Conservation (phyloP, 345 rosid genomes). For the Aquilaria sinensis region DNA sequence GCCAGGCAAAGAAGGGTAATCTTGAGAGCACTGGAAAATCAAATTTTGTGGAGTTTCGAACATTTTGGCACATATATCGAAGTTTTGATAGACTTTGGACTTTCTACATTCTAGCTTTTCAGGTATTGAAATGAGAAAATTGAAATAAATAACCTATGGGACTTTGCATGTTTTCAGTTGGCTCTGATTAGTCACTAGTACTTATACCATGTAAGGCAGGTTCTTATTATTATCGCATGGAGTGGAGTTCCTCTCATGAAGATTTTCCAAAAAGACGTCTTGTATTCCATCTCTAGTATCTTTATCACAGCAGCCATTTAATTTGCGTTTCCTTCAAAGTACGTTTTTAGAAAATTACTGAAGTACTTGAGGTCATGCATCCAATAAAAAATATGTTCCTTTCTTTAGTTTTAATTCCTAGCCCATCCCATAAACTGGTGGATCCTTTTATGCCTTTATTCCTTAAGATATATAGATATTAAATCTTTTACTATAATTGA, state of each 20-base stretch:
- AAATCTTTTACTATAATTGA: too few relatives aligned
- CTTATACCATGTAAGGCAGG: conserved; percentile 41
- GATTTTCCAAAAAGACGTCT: conserved; percentile 50
- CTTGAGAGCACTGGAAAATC: conserved; percentile 82
- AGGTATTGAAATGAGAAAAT: conserved; percentile 41
- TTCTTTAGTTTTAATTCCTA: too few relatives aligned
- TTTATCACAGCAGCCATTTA: conserved; percentile 92
- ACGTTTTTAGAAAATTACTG: conserved; percentile 19
- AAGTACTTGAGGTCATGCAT: too few relatives aligned
- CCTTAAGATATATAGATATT: too few relatives aligned
- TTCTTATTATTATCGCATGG: conserved; percentile 81
- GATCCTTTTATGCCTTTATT: too few relatives aligned
- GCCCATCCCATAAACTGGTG: too few relatives aligned
- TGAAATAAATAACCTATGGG: not conserved
- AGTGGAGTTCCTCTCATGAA: conserved; percentile 48
- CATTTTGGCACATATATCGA: conserved; percentile 95
- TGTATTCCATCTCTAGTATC: conserved; percentile 74
- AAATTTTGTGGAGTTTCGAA: conserved; percentile 81
- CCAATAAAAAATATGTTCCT: too few relatives aligned
- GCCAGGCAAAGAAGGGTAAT: conserved; percentile 57
- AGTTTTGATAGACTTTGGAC: conserved; percentile 97
- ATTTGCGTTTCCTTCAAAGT: conserved; percentile 90
- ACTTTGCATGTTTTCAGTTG: not conserved
- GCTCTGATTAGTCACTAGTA: not conserved
- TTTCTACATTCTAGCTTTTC: conserved; percentile 76